A percentile compares a stretch with the other conserved stretches of the same genome.
Evolutionary conservation across 2,329 filamentous ascomycete genomes (phyloP).

Genomic region (Lachnellula suecica): DNA sequence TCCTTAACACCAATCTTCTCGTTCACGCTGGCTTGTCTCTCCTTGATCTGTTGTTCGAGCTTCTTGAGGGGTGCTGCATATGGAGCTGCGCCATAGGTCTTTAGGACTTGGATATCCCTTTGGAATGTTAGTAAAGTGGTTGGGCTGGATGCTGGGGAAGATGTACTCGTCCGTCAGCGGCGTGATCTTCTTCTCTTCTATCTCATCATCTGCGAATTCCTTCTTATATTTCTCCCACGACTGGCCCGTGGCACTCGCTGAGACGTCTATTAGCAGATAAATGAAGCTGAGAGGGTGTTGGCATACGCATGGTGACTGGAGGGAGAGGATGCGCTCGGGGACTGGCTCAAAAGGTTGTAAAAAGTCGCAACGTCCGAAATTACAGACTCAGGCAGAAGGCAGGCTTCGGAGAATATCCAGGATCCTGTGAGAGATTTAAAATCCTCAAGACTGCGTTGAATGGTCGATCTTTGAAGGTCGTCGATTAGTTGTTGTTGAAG

Average conservation of each 20-base stretch:
- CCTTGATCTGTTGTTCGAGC: constrained; percentile 98
- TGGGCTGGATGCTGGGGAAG: constrained; percentile 5
- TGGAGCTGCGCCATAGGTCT: constrained; percentile 96
- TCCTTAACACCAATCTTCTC: constrained; percentile 98
- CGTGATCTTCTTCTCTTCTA: constrained; percentile 99
- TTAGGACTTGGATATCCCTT: constrained; percentile 98
- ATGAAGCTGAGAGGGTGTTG: not conserved
- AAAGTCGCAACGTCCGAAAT: not conserved
- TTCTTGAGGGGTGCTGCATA: constrained; percentile 94
- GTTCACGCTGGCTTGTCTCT: constrained; percentile 96
- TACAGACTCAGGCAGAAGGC: not conserved
- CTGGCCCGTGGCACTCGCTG: constrained; percentile 76
- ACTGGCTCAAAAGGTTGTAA: not conserved
- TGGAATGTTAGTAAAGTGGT: constrained; percentile 34
- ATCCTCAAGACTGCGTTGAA: not conserved
- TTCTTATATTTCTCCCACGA: constrained; percentile 99
- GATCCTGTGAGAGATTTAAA: not conserved
- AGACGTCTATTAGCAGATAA: constrained; percentile 5
- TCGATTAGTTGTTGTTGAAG: constrained; percentile 7
- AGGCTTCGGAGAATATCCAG: not conserved
- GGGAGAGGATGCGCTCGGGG: not conserved
- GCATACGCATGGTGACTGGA: constrained; percentile 8
- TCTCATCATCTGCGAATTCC: constrained; percentile 92
- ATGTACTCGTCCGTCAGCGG: constrained; percentile 93
- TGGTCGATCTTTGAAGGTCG: constrained; percentile 5